phyloP scores from a whole-genome alignment of 345 rosid species.

The Chamaenerion angustifolium region DNA sequence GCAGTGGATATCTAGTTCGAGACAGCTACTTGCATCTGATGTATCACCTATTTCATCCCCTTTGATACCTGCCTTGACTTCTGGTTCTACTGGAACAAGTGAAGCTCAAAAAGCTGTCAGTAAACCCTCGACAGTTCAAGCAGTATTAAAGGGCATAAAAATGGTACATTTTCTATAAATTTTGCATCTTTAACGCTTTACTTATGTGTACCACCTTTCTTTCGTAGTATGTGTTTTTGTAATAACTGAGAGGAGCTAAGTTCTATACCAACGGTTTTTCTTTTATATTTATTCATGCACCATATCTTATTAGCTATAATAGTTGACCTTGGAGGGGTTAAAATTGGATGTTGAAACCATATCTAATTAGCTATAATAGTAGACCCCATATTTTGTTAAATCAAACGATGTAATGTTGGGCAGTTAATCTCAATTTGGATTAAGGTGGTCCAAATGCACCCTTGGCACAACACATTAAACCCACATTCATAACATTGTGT shows the following conservation, averaged over 20 bases:
- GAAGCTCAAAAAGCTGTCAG: slow-evolving; percentile 47
- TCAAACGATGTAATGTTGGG: too few relatives aligned
- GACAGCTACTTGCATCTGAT: slow-evolving; percentile 37
- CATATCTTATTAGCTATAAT: too few relatives aligned
- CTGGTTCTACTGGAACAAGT: slow-evolving; percentile 38
- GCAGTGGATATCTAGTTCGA: slow-evolving; percentile 68
- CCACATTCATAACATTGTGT: too few relatives aligned
- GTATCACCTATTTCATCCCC: slow-evolving; percentile 74
- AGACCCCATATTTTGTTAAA: too few relatives aligned
- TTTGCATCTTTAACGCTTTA: neutral
- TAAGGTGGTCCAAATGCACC: too few relatives aligned
- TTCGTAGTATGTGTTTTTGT: neutral
- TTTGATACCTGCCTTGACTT: slow-evolving; percentile 41
- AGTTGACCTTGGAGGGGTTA: too few relatives aligned
- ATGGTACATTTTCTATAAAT: slow-evolving; percentile 27
- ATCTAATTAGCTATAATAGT: too few relatives aligned
- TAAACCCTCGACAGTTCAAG: slow-evolving; percentile 68
- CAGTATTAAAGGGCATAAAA: slow-evolving; percentile 72
- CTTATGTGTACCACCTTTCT: too few relatives aligned
- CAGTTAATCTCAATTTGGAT: too few relatives aligned
- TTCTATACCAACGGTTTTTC: neutral
- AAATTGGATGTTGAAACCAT: neutral
- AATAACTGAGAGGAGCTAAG: neutral
- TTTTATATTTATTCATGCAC: too few relatives aligned
- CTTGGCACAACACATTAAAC: too few relatives aligned